Percentiles rank a stretch among this genome's conserved stretches.
Conservation (phyloP, 371 early-diverging fungal species). For the Haplosporangium sp. region DNA sequence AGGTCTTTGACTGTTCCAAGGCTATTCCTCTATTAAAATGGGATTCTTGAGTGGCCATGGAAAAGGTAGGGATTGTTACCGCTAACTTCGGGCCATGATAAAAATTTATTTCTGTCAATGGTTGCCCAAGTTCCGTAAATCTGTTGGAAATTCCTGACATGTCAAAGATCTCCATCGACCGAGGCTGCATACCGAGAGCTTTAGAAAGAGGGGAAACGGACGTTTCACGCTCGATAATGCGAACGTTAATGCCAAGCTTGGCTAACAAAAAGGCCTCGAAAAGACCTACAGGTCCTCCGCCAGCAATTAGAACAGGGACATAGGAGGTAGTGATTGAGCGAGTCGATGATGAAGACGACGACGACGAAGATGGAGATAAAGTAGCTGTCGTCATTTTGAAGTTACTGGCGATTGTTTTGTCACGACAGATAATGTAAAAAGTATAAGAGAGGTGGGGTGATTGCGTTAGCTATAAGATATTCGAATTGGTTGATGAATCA, state of each 20-base stretch:
- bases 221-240: constrained; percentile 31
- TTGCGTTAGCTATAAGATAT: too few relatives aligned
- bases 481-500: too few relatives aligned
- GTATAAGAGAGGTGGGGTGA: too few relatives aligned
- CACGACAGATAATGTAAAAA: too few relatives aligned
- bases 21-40: constrained; percentile 16
- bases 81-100: constrained; percentile 9
- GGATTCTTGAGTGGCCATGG: constrained; percentile 6
- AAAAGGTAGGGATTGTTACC: too few relatives aligned
- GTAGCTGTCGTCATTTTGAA: not conserved
- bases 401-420: too few relatives aligned
- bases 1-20: constrained; percentile 30
- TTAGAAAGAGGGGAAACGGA: constrained; percentile 23
- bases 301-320: constrained; percentile 49
- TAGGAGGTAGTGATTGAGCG: not conserved
- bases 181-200: constrained; percentile 32
- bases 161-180: constrained; percentile 35
- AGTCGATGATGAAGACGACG: not conserved
- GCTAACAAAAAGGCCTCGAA: constrained; percentile 39
- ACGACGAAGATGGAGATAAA: not conserved
- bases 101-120: not conserved
- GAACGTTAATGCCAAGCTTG: constrained; percentile 25
- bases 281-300: constrained; percentile 52
- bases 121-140: constrained; percentile 5
- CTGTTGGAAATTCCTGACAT: constrained; percentile 10